These are phyloP conservation scores for Saccharum officinarum DNA, from an alignment of 176 grass and related monocot genomes.

Conservation along the genomic window DNA sequence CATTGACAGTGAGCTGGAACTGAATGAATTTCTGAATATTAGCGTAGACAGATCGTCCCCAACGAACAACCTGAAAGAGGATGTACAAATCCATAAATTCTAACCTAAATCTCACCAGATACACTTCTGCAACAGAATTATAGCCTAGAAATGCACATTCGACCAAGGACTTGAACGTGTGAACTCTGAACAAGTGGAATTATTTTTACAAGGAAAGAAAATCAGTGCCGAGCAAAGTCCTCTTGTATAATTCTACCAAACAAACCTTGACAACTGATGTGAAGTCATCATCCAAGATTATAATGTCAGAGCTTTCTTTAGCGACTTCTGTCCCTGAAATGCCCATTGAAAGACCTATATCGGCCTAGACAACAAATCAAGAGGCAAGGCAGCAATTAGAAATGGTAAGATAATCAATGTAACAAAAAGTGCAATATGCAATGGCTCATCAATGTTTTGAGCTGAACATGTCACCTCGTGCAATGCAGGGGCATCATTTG, in stretches of 20 bases:
- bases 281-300: conserved; percentile 96
- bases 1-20: conserved; percentile 98
- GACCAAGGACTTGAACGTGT: neutral
- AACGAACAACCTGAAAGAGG: conserved; percentile 81
- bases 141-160: neutral
- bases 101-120: conserved; percentile 6
- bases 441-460: conserved; percentile 16
- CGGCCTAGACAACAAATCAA: conserved; percentile 62
- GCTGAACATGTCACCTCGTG: conserved; percentile 66
- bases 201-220: conserved; percentile 17
- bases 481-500: conserved; percentile 95
- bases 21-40: conserved; percentile 99
- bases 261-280: conserved; percentile 93
- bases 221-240: neutral
- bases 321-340: conserved; percentile 96
- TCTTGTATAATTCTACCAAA: conserved; percentile 23
- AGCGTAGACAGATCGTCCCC: conserved; percentile 96
- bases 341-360: conserved; percentile 98
- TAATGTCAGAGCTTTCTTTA: conserved; percentile 99
- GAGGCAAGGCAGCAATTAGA: neutral
- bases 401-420: conserved; percentile 6
- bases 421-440: conserved; percentile 24
- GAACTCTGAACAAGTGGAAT: conserved; percentile 10
- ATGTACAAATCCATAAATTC: conserved; percentile 25
- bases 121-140: neutral